These are phyloP conservation scores for Cicer chorassanicum DNA, from an alignment of 306 rosid genomes.

Conservation along the genomic window DNA sequence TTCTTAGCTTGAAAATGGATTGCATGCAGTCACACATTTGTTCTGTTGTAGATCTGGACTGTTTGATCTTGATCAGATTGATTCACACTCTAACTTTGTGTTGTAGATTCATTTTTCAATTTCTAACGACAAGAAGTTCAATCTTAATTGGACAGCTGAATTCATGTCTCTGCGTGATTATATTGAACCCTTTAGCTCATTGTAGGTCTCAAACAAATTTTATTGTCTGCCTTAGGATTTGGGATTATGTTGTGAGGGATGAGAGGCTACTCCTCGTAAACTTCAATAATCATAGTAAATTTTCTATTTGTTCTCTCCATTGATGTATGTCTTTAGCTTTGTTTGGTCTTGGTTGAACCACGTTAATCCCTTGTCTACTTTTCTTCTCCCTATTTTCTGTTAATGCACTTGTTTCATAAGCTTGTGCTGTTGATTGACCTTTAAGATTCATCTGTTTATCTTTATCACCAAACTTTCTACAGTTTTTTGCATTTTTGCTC, in stretches of 20 bases:
- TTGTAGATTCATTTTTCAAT: no score
- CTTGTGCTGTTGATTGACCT: background rate
- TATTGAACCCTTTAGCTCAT: background rate
- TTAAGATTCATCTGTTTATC: background rate
- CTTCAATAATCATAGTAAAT: background rate
- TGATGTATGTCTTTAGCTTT: background rate
- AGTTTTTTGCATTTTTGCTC: constrained; percentile 10
- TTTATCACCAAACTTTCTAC: background rate
- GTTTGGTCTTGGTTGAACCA: background rate
- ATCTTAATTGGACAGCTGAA: no score
- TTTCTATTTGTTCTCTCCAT: background rate
- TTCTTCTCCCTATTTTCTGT: constrained; percentile 1
- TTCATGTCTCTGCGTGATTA: no score
- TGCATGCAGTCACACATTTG: no score
- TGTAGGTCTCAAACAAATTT: constrained; percentile 11
- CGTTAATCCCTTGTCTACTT: background rate
- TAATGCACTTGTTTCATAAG: background rate
- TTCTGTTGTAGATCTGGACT: no score
- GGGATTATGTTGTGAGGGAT: background rate
- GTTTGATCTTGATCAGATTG: no score
- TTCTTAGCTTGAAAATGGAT: no score
- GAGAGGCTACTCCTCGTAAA: background rate
- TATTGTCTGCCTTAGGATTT: constrained; percentile 3
- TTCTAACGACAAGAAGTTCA: no score
- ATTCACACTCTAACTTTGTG: no score